Conservation (phyloP, 2,329 filamentous ascomycete genomes). For the Onygenales sp. region DNA sequence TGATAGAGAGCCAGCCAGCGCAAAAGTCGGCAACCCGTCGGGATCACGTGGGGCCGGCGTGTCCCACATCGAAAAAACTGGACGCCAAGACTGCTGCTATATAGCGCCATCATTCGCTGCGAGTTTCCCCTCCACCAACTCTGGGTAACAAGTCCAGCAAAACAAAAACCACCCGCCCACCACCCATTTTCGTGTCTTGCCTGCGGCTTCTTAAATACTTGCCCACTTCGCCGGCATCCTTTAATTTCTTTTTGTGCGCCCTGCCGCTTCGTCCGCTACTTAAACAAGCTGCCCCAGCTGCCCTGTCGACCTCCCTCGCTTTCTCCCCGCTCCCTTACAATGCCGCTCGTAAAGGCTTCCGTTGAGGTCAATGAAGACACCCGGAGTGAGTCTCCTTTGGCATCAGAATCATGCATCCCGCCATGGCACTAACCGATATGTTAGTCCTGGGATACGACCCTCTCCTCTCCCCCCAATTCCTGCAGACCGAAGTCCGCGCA, state of each 20-base stretch:
- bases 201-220: not conserved
- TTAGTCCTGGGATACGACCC: constrained; percentile 89
- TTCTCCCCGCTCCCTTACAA: constrained; percentile 14
- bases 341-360: constrained; percentile 32
- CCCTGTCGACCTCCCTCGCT: not conserved
- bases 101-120: too few species aligned
- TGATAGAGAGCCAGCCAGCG: too few species aligned
- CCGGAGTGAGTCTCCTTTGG: constrained; percentile 26
- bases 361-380: constrained; percentile 36
- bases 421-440: not conserved
- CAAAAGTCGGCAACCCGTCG: too few species aligned
- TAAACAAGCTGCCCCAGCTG: not conserved
- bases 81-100: too few species aligned
- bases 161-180: not conserved
- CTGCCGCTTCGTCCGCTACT: not conserved
- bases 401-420: constrained; percentile 1
- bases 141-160: not conserved
- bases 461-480: constrained; percentile 77
- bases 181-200: constrained; percentile 2
- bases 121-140: not conserved
- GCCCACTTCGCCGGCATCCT: not conserved
- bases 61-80: too few species aligned
- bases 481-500: constrained; percentile 73
- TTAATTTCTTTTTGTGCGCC: constrained; percentile 1
- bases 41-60: too few species aligned